Evolutionary conservation across 164 flowering plant genomes (phyloP).

Genomic region (Annona squamosa): DNA sequence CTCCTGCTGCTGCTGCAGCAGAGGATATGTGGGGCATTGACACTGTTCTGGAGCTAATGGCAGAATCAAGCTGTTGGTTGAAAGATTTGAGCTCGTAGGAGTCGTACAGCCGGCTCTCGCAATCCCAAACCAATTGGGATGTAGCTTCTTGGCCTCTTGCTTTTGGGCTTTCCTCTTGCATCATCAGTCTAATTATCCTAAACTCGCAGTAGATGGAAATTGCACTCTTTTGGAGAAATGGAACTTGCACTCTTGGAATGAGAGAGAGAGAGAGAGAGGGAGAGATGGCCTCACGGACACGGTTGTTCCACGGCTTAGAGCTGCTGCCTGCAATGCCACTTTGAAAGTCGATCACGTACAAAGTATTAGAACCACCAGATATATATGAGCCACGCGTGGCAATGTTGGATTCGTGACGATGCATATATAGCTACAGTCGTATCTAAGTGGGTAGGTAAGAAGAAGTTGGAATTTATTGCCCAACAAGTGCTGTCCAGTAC

Average conservation of each 20-base stretch:
- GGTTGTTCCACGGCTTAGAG: no score
- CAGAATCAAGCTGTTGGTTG: conserved; percentile 64
- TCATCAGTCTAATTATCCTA: not conserved
- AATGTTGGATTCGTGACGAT: no score
- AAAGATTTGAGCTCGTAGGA: conserved; percentile 81
- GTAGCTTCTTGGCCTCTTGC: conserved; percentile 2
- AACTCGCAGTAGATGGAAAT: not conserved
- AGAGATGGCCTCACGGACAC: not conserved
- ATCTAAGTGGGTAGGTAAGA: no score
- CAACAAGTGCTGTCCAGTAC: no score
- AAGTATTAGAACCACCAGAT: no score
- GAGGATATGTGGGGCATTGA: conserved; percentile 60
- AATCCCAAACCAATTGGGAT: conserved; percentile 51
- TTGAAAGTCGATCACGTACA: no score
- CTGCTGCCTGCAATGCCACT: no score
- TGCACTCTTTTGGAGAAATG: not conserved
- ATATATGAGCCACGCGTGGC: no score
- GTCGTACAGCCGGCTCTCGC: conserved; percentile 79
- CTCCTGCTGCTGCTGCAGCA: not conserved
- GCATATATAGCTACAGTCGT: no score
- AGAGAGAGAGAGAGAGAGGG: not conserved
- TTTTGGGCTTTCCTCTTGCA: conserved; percentile 1
- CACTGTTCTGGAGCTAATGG: conserved; percentile 46
- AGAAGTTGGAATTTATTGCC: no score
- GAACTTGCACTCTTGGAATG: not conserved